Base-by-base conservation (phyloP, 306 rosid species). In the Cucurbita ficifolia region DNA sequence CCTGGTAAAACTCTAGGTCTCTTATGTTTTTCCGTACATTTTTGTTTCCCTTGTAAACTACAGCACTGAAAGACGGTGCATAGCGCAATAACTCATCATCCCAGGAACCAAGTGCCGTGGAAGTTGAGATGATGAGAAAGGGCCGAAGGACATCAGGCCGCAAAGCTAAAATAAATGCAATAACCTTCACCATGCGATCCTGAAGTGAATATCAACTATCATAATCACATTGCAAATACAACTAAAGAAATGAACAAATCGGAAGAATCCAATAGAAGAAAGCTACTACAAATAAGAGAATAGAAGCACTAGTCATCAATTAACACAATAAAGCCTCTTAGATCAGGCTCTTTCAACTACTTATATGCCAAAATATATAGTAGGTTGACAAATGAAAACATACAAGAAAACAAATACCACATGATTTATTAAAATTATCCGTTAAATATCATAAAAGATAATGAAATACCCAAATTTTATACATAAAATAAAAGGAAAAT, bases 71-170 rank as follows among this genome's bases (percentile, higher is more conserved):
- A 77, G 86, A 74, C 50, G 89, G 87, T 43, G 86, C 90, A 77
- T 77, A 65, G 50, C 9, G 79, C 64, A 76, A 74, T 75, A 89
- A 84, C 76, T 76, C 84, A 51, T 72, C 59, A 68, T 85, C 88
- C 96, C 96, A 89, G 7, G 21, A 63, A 79, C 42, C 52, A 62
- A 89, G 83, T 35, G 87, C 69, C 52, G 85, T 43, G n/a, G 77
- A 70, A 49, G 90, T 81, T 74, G 96, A 72, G 81, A 89, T 81
- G 24, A 89, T 77, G 65, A 89, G 87, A 77, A 87, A 87, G 68
- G 96, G 90, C 17, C 48, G 87, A 78, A 22, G 69, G 40, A 52
- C 61, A 49, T 83, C 78, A 63, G 84, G 62, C 49, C 73, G 85
- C 83, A 89, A 70, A n/a, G 87, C 78, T 76, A 58, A 76, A 55